phyloP scores from a whole-genome alignment of 306 rosid species.

The Glycine tomentella region DNA sequence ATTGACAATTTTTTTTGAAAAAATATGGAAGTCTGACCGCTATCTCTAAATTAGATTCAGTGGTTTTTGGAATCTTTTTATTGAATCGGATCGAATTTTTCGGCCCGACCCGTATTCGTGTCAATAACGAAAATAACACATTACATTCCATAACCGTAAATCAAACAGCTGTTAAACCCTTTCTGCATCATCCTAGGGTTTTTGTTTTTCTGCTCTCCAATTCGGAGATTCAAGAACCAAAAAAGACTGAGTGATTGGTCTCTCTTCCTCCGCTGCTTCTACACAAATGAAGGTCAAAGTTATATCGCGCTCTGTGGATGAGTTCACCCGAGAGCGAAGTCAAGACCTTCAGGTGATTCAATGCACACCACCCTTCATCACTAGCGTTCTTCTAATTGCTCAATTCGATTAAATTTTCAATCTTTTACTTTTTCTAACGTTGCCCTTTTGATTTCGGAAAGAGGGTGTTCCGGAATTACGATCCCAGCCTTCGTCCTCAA shows the following conservation, averaged over 20 bases:
- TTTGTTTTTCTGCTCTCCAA: background rate
- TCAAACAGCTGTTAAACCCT: constrained; percentile 17
- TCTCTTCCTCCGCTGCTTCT: background rate
- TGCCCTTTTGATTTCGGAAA: constrained; percentile 38
- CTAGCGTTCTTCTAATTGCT: background rate
- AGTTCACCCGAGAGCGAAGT: constrained; percentile 90
- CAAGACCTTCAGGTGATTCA: constrained; percentile 84
- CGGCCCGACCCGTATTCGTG: background rate
- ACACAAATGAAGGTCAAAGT: constrained; percentile 78
- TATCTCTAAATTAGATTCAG: too few relatives aligned
- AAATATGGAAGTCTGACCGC: too few relatives aligned
- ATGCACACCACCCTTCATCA: background rate
- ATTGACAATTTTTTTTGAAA: too few relatives aligned
- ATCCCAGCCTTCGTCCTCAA: constrained; percentile 80
- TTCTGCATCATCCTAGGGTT: constrained; percentile 3
- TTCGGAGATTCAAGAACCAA: constrained; percentile 10
- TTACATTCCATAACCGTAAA: too few relatives aligned
- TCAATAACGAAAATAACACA: background rate
- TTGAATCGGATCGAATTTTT: background rate
- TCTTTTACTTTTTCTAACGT: background rate
- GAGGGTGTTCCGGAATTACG: constrained; percentile 91
- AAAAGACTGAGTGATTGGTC: background rate
- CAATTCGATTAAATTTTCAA: background rate
- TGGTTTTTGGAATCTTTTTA: too few relatives aligned
- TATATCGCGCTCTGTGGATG: constrained; percentile 85